Conservation (phyloP, 179 eudicot genomes). For the Silene noctiflora region DNA sequence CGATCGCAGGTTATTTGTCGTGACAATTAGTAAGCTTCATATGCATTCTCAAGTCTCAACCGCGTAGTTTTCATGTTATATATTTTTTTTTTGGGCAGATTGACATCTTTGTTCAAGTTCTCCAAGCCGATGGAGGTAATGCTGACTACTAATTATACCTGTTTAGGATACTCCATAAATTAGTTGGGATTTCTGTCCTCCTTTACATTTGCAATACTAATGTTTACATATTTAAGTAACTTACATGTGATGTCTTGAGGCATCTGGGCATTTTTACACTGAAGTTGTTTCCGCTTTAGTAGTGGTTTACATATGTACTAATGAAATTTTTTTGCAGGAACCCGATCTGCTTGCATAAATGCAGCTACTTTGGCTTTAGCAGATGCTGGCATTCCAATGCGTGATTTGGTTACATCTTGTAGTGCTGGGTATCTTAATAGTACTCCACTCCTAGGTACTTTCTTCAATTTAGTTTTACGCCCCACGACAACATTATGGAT, state of each 20-base stretch:
- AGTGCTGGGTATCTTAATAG: constrained; percentile 87
- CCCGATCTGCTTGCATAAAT: constrained; percentile 96
- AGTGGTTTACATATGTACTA: background rate
- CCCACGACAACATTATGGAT: background rate
- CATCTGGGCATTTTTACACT: background rate
- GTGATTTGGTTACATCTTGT: constrained; percentile 87
- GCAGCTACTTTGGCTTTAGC: constrained; percentile 97
- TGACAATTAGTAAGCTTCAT: constrained; percentile 11
- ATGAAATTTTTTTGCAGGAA: constrained; percentile 45
- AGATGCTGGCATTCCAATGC: constrained; percentile 98
- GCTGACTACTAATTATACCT: background rate
- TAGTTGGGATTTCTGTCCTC: background rate
- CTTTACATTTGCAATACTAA: background rate
- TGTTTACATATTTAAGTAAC: background rate
- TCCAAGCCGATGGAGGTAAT: constrained; percentile 96
- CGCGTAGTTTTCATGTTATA: background rate
- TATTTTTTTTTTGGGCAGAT: constrained; percentile 48
- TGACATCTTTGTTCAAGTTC: constrained; percentile 96
- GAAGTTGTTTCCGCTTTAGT: background rate
- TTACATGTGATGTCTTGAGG: background rate
- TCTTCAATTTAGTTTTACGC: background rate
- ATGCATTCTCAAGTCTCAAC: constrained; percentile 8
- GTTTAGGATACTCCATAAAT: background rate
- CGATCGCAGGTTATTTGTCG: constrained; percentile 62
- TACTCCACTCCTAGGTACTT: constrained; percentile 80